Percentiles rank a stretch among this genome's conserved stretches.
Evolutionary conservation across 192 early-diverging fungal species (phyloP).

Genomic region (Fimicolochytrium jonesii): DNA sequence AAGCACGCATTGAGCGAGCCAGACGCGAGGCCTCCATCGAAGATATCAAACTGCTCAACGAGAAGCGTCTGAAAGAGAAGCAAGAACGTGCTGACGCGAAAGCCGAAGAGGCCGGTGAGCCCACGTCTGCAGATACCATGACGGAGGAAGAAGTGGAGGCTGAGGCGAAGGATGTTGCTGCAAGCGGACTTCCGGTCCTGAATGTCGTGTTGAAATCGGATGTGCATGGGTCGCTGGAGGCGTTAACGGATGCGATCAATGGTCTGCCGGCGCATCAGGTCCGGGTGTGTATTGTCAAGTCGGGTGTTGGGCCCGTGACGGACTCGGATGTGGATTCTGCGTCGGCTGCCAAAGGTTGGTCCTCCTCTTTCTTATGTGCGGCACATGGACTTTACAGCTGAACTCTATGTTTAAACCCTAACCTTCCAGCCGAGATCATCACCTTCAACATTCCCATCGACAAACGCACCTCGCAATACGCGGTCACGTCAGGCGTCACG

Average conservation of each 20-base stretch:
- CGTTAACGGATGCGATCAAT: conserved; percentile 69
- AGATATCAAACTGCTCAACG: conserved; percentile 73
- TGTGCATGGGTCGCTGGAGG: conserved; percentile 91
- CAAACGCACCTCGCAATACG: conserved; percentile 62
- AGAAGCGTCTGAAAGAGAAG: conserved; percentile 47
- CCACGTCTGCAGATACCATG: conserved; percentile 20
- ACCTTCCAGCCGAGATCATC: conserved; percentile 66
- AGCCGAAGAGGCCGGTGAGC: conserved; percentile 7
- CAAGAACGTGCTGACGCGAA: neutral
- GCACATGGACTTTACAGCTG: too few species aligned
- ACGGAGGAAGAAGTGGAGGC: conserved; percentile 35
- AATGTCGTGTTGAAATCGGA: conserved; percentile 76
- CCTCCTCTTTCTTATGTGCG: too few species aligned
- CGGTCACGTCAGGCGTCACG: conserved; percentile 58
- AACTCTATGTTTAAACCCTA: too few species aligned
- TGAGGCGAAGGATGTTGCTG: conserved; percentile 47
- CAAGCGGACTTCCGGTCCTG: conserved; percentile 45
- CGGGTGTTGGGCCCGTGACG: conserved; percentile 79
- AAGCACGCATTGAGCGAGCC: conserved; percentile 58
- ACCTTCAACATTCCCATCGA: conserved; percentile 87
- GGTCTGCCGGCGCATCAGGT: conserved; percentile 79
- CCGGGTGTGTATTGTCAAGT: conserved; percentile 63
- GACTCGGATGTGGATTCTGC: conserved; percentile 77
- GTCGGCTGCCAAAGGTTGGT: conserved; percentile 29
- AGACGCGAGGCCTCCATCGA: conserved; percentile 58